Evolutionary conservation across 2,329 filamentous ascomycete species (phyloP).

Genomic region (Thelonectria olida): DNA sequence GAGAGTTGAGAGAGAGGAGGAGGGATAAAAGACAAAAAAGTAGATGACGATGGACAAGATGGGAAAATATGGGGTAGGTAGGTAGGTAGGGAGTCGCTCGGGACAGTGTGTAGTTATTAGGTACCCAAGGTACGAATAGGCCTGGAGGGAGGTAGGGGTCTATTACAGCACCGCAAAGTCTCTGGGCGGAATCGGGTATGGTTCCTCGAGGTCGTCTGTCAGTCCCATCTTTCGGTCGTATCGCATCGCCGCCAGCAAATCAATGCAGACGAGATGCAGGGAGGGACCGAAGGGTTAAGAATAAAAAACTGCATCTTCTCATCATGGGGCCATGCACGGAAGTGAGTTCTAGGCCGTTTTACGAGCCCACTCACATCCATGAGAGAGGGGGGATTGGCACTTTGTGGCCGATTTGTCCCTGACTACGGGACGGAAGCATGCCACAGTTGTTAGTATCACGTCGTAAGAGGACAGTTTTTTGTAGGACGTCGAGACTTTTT

Average conservation of each 20-base stretch:
- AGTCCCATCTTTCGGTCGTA: slow-evolving; percentile 10
- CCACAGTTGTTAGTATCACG: slow-evolving; percentile 14
- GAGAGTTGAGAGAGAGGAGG: not conserved
- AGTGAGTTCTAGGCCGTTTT: slow-evolving; percentile 17
- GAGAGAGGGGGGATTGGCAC: not conserved
- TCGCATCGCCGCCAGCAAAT: slow-evolving; percentile 9
- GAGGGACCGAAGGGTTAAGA: slow-evolving; percentile 1
- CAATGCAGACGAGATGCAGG: not conserved
- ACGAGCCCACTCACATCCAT: slow-evolving; percentile 13
- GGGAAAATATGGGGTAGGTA: not conserved
- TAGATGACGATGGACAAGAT: slow-evolving; percentile 4
- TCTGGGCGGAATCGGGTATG: slow-evolving; percentile 23
- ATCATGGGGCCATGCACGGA: slow-evolving; percentile 1
- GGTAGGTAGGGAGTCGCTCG: too few species aligned
- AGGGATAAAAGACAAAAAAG: not conserved
- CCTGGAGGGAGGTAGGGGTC: not conserved
- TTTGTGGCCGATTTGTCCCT: slow-evolving; percentile 8
- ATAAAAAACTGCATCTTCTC: slow-evolving; percentile 10
- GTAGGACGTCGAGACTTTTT: too few species aligned
- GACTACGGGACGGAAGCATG: slow-evolving; percentile 3
- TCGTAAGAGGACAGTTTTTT: not conserved
- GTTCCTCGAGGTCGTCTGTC: too few species aligned
- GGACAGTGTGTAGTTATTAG: too few species aligned
- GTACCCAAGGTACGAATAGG: too few species aligned
- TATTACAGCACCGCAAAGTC: too few species aligned